These are phyloP conservation scores for Phialophora tarda DNA, from an alignment of 2,329 filamentous ascomycete genomes.

Conservation along the genomic window DNA sequence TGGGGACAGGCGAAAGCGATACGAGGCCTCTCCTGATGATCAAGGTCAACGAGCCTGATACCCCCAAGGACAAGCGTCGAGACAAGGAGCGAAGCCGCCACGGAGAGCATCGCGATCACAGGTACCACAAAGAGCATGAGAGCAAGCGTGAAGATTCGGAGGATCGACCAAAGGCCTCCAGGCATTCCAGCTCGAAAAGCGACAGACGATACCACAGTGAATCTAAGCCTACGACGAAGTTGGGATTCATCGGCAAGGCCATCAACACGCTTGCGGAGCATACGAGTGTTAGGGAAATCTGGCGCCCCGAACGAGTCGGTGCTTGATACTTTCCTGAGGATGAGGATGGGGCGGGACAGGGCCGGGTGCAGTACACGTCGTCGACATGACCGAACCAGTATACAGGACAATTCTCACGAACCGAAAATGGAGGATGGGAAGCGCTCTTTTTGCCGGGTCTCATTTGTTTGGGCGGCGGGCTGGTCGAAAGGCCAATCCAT, in stretches of 20 bases:
- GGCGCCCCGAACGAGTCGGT: conserved; percentile 25
- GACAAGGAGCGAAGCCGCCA: conserved; percentile 21
- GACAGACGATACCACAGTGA: conserved; percentile 22
- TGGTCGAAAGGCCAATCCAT: conserved; percentile 22
- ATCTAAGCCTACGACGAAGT: conserved; percentile 15
- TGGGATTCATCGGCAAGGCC: conserved; percentile 25
- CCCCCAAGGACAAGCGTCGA: conserved; percentile 14
- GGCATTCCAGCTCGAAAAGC: conserved; percentile 23
- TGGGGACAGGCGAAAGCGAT: conserved; percentile 50
- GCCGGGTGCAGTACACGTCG: conserved; percentile 1
- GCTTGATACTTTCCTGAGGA: conserved; percentile 22
- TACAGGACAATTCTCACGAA: conserved; percentile 11
- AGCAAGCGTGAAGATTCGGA: conserved; percentile 12
- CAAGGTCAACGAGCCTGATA: conserved; percentile 34
- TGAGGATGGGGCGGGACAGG: background rate
- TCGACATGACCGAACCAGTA: conserved; percentile 10
- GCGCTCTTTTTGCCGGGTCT: conserved; percentile 16
- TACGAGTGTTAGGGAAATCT: conserved; percentile 21
- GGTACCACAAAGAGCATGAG: conserved; percentile 18
- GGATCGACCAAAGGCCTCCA: conserved; percentile 17
- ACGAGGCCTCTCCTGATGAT: conserved; percentile 49
- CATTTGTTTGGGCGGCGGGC: conserved; percentile 24
- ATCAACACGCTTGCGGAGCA: conserved; percentile 28
- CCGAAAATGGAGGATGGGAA: conserved; percentile 5
- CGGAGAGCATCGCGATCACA: conserved; percentile 21